Base-by-base conservation (phyloP, 208 protist genomes). In the Leptomonas pyrrhocoris region DNA sequence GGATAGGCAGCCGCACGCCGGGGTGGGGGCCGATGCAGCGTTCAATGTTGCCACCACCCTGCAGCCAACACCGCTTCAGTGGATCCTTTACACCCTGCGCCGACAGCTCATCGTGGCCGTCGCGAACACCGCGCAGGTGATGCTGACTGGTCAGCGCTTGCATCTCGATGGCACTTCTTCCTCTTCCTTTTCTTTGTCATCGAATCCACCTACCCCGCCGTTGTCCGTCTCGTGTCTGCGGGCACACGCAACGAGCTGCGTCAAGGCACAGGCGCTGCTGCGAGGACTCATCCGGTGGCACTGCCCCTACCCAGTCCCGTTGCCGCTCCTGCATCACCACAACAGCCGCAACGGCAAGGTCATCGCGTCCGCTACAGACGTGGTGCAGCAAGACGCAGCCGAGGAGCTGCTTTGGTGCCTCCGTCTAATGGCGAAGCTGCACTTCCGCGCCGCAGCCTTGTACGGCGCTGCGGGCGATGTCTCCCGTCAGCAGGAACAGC, bases 21-120 rank as follows among this genome's bases (percentile, higher is more conserved):
- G 34, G 34, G 3, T 38, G 7, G 9, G 3, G 34, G 34, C 7
- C 34, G 9, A 9, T 9, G 49, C 34, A 34, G 40, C 2, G 58
- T 23, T 61, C 36, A 21, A n/a, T 6, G 62, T 61, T 13, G 59
- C 66, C 27, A 67, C 48, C 16, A 67, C 48, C 16, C 46, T 62
- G 63, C 12, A 1, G 13, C 63, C 68, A 3, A 86, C 81, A 2
- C 46, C 46, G 12, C 74, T 87, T 48, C 70, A 83, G 69, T 67
- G 69, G 42, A 59, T 83, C 1, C 61, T 68, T 34, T 90, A 90
- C 67, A 77, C 73, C 6, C 77, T 81, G 0, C 79, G 72, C 4
- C 77, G 84, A 12, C 68, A 79, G 57, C 75, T 82, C 23, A 72
- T 87, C 43, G 68, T 74, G 12, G 74, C 73, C 7, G 54, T 73